Conservation (phyloP, 2,329 filamentous ascomycete genomes). For the Plectosphaerella sp. region DNA sequence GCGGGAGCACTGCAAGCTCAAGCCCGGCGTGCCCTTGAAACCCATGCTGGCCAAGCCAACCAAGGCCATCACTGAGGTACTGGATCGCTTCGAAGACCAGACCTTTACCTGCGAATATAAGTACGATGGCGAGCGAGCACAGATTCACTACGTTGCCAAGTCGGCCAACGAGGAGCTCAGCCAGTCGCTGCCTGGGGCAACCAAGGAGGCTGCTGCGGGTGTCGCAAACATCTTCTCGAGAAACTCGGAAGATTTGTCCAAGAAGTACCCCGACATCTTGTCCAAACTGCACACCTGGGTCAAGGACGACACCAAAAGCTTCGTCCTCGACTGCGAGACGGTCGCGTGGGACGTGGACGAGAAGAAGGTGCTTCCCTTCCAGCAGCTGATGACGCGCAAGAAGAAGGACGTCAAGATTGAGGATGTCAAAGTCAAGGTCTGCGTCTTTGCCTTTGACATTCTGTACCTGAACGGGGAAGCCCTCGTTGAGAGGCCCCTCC, state of each 20-base stretch:
- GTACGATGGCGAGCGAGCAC: conserved; percentile 96
- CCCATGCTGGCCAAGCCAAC: conserved; percentile 99
- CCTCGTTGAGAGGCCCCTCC: conserved; percentile 79
- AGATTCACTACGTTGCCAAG: conserved; percentile 93
- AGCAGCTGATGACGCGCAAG: conserved; percentile 97
- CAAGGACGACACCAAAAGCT: conserved; percentile 83
- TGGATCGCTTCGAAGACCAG: conserved; percentile 93
- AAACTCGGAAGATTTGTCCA: conserved; percentile 94
- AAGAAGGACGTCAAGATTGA: conserved; percentile 94
- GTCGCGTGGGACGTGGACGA: conserved; percentile 93
- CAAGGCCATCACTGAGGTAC: conserved; percentile 94
- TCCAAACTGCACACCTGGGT: conserved; percentile 86
- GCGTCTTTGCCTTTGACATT: conserved; percentile 93
- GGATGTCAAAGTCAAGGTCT: conserved; percentile 94
- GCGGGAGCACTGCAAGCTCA: conserved; percentile 80
- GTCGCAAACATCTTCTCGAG: conserved; percentile 93
- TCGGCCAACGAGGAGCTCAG: conserved; percentile 68
- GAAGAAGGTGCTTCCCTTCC: conserved; percentile 95
- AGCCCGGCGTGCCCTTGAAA: conserved; percentile 90
- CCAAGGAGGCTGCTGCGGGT: conserved; percentile 65
- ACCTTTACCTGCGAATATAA: conserved; percentile 99
- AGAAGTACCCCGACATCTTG: conserved; percentile 96
- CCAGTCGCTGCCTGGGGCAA: conserved; percentile 53
- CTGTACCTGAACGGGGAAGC: conserved; percentile 90
- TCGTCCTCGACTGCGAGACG: conserved; percentile 97